Conservation (phyloP, 2,329 filamentous ascomycete genomes). For the Curvularia sp. region DNA sequence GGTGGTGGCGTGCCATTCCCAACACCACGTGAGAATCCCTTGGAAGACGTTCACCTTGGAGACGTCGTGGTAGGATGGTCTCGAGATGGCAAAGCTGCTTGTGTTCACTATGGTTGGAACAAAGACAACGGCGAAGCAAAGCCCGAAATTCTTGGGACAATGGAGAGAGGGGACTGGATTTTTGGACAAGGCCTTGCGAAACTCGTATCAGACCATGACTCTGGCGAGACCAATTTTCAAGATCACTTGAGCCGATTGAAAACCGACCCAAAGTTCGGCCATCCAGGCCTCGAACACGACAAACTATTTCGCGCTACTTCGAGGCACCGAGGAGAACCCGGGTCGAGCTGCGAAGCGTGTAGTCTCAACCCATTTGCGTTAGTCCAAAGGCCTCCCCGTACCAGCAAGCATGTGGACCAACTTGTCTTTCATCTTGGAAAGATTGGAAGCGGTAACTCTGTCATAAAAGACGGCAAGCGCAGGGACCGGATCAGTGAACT, state of each 20-base stretch:
- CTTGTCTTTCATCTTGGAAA: background rate
- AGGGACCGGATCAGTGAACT: background rate
- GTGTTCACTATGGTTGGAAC: background rate
- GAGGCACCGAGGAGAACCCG: background rate
- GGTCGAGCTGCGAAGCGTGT: background rate
- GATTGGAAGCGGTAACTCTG: background rate
- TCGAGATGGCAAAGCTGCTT: background rate
- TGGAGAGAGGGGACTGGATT: background rate
- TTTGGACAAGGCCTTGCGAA: background rate
- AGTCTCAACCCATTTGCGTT: background rate
- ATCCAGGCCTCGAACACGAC: background rate
- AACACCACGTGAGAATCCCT: background rate
- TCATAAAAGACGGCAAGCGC: background rate
- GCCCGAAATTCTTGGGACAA: background rate
- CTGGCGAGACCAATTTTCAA: background rate
- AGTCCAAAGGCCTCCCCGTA: background rate
- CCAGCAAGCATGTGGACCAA: background rate
- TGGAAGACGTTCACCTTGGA: background rate
- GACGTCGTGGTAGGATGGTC: background rate
- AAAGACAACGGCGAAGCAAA: background rate
- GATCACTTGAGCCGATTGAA: background rate
- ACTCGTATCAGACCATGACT: background rate
- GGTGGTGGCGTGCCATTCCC: background rate
- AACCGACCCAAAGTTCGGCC: background rate
- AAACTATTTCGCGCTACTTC: background rate